A percentile compares a stretch with the other conserved stretches of the same genome.
Evolutionary conservation across 2,329 filamentous ascomycete species (phyloP).

Genomic region (Amauroascus verrucosus): DNA sequence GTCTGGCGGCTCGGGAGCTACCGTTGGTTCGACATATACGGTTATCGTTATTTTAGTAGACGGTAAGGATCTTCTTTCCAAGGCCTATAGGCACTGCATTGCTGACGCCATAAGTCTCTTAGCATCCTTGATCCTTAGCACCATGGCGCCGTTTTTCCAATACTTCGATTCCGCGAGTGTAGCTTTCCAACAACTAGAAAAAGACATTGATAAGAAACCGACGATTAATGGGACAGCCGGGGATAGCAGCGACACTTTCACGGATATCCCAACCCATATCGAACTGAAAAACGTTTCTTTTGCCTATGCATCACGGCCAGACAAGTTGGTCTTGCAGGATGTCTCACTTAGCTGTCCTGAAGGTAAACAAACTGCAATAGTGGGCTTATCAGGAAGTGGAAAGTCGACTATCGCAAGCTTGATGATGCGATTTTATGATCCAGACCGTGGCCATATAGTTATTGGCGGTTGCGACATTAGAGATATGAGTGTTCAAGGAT

Average conservation of each 20-base stretch:
- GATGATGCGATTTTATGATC: slow-evolving; percentile 57
- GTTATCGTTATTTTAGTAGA: slow-evolving; percentile 48
- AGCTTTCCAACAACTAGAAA: slow-evolving; percentile 49
- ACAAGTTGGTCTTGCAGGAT: slow-evolving; percentile 22
- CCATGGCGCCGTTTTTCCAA: slow-evolving; percentile 41
- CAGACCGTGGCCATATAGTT: slow-evolving; percentile 60
- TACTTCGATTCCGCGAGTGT: slow-evolving; percentile 41
- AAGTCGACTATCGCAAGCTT: slow-evolving; percentile 37
- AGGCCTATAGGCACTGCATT: not conserved
- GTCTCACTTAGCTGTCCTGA: slow-evolving; percentile 58
- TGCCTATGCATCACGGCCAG: slow-evolving; percentile 39
- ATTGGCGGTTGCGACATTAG: slow-evolving; percentile 68
- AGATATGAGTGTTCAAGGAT: slow-evolving; percentile 65
- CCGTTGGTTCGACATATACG: slow-evolving; percentile 43
- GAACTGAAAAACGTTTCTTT: slow-evolving; percentile 31
- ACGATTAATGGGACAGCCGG: slow-evolving; percentile 36
- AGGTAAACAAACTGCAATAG: slow-evolving; percentile 73
- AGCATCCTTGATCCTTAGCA: slow-evolving; percentile 40
- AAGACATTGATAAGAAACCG: slow-evolving; percentile 46
- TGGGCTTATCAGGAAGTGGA: slow-evolving; percentile 44
- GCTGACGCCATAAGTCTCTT: slow-evolving; percentile 6
- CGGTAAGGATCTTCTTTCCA: slow-evolving; percentile 22
- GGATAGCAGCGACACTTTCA: slow-evolving; percentile 18
- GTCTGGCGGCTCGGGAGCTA: slow-evolving; percentile 28
- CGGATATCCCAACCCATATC: slow-evolving; percentile 24